Conservation (phyloP, 306 rosid genomes). For the Mimosa bimucronata region DNA sequence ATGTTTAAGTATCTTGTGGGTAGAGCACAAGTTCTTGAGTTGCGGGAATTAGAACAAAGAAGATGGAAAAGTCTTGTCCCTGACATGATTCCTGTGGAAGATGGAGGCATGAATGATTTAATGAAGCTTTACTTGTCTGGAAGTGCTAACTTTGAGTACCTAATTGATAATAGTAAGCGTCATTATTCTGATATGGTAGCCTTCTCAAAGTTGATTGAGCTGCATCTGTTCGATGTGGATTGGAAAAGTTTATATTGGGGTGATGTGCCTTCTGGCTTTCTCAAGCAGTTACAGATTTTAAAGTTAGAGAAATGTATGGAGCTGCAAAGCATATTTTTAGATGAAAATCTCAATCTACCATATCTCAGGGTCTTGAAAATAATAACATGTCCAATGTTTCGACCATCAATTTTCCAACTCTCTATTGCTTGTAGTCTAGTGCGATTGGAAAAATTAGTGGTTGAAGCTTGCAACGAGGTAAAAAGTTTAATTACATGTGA, state of each 20-base stretch:
- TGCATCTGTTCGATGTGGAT: neutral
- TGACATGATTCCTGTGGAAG: slow-evolving; percentile 16
- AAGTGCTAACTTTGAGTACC: neutral
- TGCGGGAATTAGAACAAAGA: neutral
- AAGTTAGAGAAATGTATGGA: neutral
- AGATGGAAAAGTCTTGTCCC: slow-evolving; percentile 26
- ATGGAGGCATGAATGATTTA: neutral
- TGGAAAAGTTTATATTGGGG: neutral
- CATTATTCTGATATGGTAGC: neutral
- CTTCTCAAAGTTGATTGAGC: slow-evolving; percentile 8
- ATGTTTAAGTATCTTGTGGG: neutral
- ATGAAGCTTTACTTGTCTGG: neutral
- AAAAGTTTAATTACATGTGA: neutral
- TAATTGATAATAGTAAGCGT: too few species aligned
- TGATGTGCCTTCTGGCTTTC: neutral
- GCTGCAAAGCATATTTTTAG: neutral
- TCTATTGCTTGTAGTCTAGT: neutral
- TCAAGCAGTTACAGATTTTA: neutral
- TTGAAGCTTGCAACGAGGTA: neutral
- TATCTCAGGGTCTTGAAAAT: neutral
- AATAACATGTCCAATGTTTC: neutral
- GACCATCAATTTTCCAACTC: neutral
- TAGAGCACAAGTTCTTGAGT: slow-evolving; percentile 21
- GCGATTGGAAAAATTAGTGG: neutral
- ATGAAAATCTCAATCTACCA: neutral